Conservation (phyloP, 306 rosid genomes). For the Gleditsia sinensis region DNA sequence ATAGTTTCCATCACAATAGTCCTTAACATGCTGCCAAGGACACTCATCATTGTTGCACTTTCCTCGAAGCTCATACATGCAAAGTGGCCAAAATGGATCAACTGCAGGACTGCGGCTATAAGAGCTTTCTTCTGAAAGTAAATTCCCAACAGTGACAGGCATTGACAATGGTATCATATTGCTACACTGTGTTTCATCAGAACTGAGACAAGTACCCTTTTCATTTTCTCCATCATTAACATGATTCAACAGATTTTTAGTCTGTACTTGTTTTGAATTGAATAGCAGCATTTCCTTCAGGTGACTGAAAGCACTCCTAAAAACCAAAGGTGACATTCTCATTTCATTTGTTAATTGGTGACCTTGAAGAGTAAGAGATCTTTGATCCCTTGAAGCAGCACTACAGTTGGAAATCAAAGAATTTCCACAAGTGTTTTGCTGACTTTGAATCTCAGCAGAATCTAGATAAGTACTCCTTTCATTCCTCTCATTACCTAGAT, state of each 20-base stretch:
- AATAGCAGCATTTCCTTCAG: constrained; percentile 50
- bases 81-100: constrained; percentile 92
- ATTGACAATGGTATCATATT: constrained; percentile 36
- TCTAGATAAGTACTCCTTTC: constrained; percentile 43
- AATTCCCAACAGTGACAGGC: constrained; percentile 43
- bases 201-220: constrained; percentile 38
- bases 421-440: constrained; percentile 38
- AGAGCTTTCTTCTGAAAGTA: constrained; percentile 60
- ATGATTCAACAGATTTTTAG: constrained; percentile 34
- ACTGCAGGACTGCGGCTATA: constrained; percentile 59
- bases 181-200: constrained; percentile 40
- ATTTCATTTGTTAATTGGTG: constrained; percentile 33
- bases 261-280: constrained; percentile 43
- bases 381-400: constrained; percentile 48
- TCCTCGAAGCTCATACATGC: constrained; percentile 97
- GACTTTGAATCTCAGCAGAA: constrained; percentile 49
- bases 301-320: constrained; percentile 70
- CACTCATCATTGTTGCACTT: constrained; percentile 98
- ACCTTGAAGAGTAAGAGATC: constrained; percentile 40
- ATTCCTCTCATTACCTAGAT: constrained; percentile 51
- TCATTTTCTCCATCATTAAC: constrained; percentile 36
- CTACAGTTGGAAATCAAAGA: constrained; percentile 40
- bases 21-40: constrained; percentile 93
- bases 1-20: constrained; percentile 48
- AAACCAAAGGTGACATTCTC: constrained; percentile 42